These are phyloP conservation scores for Penicillium arizonense DNA, from an alignment of 495 filamentous ascomycete species.

Conservation along the genomic window DNA sequence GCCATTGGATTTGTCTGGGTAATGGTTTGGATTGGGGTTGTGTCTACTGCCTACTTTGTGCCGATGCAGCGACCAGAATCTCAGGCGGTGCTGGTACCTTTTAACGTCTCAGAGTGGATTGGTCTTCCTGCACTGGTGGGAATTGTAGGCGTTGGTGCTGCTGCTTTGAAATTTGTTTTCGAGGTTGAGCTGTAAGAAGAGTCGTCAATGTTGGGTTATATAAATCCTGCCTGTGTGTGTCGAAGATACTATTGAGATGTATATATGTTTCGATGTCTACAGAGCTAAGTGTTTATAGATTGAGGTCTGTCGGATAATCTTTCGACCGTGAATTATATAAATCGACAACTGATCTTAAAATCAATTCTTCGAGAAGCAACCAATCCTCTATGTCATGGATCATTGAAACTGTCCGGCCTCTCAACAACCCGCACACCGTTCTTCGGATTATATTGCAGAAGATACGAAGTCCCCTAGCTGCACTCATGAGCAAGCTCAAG, in stretches of 20 bases:
- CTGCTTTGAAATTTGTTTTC: background rate
- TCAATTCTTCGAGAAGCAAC: no score
- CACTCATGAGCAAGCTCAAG: conserved; percentile 7
- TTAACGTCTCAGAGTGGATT: background rate
- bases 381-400: no score
- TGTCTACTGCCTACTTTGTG: conserved; percentile 5
- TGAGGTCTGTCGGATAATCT: background rate
- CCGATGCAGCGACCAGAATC: background rate
- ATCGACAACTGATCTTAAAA: no score
- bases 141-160: background rate
- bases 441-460: conserved; percentile 1
- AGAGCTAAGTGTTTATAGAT: no score
- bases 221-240: no score
- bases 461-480: background rate
- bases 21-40: conserved; percentile 10
- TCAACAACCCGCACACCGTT: background rate
- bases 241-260: no score
- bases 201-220: background rate
- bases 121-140: background rate
- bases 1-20: conserved; percentile 15
- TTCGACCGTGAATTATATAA: background rate
- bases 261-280: no score
- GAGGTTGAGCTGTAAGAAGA: conserved; percentile 2
- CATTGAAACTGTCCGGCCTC: background rate
- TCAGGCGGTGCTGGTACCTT: background rate